Percentiles rank a stretch among this genome's conserved stretches.
phyloP scores from a whole-genome alignment of 805 yeast genomes.

The Zygosaccharomyces kombuchaensis region DNA sequence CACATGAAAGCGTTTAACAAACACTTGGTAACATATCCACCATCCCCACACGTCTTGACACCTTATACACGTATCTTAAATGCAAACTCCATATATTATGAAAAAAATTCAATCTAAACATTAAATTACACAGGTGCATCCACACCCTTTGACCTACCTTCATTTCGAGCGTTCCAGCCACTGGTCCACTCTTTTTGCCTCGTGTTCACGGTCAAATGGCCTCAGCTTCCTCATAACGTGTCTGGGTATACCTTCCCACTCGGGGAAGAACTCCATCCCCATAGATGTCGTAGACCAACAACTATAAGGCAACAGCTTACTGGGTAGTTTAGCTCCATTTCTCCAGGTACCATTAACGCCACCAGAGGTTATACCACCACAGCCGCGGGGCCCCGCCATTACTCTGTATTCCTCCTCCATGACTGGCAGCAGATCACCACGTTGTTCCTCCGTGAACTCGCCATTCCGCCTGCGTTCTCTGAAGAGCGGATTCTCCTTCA shows the following conservation, averaged over 20 bases:
- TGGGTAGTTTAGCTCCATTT: conserved; percentile 20
- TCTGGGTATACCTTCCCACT: conserved; percentile 31
- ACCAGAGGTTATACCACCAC: conserved; percentile 30
- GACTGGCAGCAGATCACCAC: neutral
- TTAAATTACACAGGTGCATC: conserved; percentile 1
- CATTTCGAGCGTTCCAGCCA: neutral
- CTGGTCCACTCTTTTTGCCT: neutral
- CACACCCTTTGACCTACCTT: neutral
- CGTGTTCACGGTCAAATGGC: conserved; percentile 25
- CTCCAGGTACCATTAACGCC: conserved; percentile 34
- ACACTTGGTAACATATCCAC: neutral
- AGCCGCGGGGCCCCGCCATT: conserved; percentile 26
- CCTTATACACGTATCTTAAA: neutral
- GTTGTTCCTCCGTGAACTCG: conserved; percentile 6
- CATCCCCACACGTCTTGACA: neutral
- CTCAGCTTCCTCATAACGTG: conserved; percentile 22
- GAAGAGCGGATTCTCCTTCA: conserved; percentile 32
- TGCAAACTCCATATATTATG: conserved; percentile 2
- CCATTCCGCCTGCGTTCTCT: conserved; percentile 15
- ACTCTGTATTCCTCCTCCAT: conserved; percentile 6
- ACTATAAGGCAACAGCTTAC: conserved; percentile 22
- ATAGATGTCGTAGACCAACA: conserved; percentile 30
- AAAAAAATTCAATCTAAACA: neutral
- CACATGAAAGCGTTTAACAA: too few relatives aligned
- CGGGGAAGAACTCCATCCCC: conserved; percentile 34